phyloP scores from a whole-genome alignment of 108 stramenopile genomes.

The Craspedostauros australis region DNA sequence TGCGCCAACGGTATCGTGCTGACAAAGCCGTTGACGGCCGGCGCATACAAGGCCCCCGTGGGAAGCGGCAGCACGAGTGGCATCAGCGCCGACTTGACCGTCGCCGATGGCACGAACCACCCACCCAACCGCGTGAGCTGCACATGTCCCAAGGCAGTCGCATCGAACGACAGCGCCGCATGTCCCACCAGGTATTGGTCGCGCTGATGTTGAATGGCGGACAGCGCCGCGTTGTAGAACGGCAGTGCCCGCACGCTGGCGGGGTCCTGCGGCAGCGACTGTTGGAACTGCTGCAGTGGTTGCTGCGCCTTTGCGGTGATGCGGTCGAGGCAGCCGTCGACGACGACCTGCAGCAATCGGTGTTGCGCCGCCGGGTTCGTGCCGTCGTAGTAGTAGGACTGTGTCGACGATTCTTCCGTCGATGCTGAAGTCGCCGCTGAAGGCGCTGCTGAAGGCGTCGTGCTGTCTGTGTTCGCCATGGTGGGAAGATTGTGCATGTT shows the following conservation, averaged over 20 bases:
- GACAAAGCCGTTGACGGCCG: slow-evolving; percentile 10
- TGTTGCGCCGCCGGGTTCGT: no score
- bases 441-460: no score
- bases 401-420: no score
- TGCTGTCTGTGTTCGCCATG: no score
- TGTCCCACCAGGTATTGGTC: slow-evolving; percentile 36
- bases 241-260: slow-evolving; percentile 16
- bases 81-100: slow-evolving; percentile 18
- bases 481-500: no score
- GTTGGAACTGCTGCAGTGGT: background rate
- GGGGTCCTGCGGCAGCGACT: slow-evolving; percentile 2
- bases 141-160: slow-evolving; percentile 22
- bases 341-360: no score
- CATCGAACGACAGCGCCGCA: slow-evolving; percentile 5
- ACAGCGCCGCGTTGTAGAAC: slow-evolving; percentile 18
- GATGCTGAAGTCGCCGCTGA: no score
- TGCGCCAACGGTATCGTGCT: slow-evolving; percentile 32
- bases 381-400: no score
- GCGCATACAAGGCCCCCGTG: slow-evolving; percentile 10
- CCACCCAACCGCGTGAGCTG: slow-evolving; percentile 25
- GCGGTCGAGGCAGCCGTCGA: no score
- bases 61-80: slow-evolving; percentile 33
- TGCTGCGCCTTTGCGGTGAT: background rate
- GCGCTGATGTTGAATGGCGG: slow-evolving; percentile 22
- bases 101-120: slow-evolving; percentile 25